phyloP scores from a whole-genome alignment of 257 asterid genomes.

The Solanum dulcamara region DNA sequence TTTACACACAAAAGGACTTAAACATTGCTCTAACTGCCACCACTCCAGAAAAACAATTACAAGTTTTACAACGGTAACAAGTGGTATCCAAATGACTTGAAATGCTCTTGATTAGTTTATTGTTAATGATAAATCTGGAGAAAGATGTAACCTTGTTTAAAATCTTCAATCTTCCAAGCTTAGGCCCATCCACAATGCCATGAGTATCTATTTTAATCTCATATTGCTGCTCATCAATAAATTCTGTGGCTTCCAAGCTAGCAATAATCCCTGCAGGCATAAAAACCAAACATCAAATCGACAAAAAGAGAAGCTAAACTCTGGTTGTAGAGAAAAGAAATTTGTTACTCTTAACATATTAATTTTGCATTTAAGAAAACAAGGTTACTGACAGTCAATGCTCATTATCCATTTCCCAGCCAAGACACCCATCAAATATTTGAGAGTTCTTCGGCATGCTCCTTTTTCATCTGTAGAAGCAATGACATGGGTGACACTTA shows the following conservation, averaged over 20 bases:
- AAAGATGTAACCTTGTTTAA: conserved; percentile 44
- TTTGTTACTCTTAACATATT: not conserved
- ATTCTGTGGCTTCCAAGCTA: conserved; percentile 51
- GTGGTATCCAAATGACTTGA: not conserved
- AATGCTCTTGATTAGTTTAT: not conserved
- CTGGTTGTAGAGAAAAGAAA: not conserved
- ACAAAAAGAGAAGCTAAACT: not conserved
- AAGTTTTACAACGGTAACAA: not conserved
- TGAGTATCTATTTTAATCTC: conserved; percentile 74
- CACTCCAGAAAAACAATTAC: not conserved
- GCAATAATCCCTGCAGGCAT: conserved; percentile 62
- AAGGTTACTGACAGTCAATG: conserved; percentile 48
- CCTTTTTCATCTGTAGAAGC: conserved; percentile 75
- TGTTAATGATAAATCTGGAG: not conserved
- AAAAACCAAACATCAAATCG: not conserved
- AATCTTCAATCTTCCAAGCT: conserved; percentile 68
- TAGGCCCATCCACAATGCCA: conserved; percentile 70
- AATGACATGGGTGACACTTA: conserved; percentile 70
- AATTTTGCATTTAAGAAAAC: not conserved
- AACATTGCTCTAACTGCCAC: not conserved
- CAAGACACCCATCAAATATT: conserved; percentile 80
- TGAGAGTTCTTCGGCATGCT: conserved; percentile 81
- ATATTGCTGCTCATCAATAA: conserved; percentile 54
- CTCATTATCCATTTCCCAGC: conserved; percentile 90
- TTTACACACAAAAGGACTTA: not conserved